Conservation (phyloP, 179 eudicot species). For the Beta macrorhiza region DNA sequence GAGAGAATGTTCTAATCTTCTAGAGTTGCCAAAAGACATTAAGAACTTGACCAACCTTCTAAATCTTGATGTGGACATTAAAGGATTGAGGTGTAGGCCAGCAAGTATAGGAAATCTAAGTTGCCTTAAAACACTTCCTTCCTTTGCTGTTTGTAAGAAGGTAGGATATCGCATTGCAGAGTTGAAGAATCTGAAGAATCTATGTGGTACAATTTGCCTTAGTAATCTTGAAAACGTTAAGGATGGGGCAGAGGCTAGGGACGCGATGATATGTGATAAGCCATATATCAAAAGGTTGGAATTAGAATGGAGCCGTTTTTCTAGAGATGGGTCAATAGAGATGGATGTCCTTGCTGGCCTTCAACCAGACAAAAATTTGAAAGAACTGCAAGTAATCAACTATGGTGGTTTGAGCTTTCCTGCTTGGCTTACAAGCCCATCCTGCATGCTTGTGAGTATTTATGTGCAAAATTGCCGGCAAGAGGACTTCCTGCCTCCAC, state of each 20-base stretch:
- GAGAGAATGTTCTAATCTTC: conserved; percentile 19
- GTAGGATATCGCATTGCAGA: conserved; percentile 19
- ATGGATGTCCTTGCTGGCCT: conserved; percentile 20
- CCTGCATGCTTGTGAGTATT: conserved; percentile 24
- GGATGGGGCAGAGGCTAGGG: conserved; percentile 17
- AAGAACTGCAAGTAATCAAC: conserved; percentile 18
- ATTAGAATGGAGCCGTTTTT: conserved; percentile 16
- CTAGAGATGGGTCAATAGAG: not conserved
- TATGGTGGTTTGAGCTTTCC: conserved; percentile 25
- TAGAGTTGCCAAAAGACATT: conserved; percentile 23
- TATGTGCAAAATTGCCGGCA: conserved; percentile 18
- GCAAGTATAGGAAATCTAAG: conserved; percentile 27
- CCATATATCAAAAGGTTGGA: conserved; percentile 10
- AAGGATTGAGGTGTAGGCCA: conserved; percentile 24
- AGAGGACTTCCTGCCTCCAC: conserved; percentile 12
- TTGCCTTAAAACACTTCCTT: conserved; percentile 29
- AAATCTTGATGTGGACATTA: conserved; percentile 28
- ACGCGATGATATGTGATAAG: conserved; percentile 22
- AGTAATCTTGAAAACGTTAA: conserved; percentile 11
- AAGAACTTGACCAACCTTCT: conserved; percentile 28
- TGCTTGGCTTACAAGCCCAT: conserved; percentile 23
- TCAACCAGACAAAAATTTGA: conserved; percentile 15
- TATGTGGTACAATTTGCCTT: conserved; percentile 14
- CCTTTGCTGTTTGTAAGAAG: conserved; percentile 24
- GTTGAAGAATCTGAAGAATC: conserved; percentile 14